phyloP scores from a whole-genome alignment of 2,329 filamentous ascomycete genomes.

The Aspergillus awamori region DNA sequence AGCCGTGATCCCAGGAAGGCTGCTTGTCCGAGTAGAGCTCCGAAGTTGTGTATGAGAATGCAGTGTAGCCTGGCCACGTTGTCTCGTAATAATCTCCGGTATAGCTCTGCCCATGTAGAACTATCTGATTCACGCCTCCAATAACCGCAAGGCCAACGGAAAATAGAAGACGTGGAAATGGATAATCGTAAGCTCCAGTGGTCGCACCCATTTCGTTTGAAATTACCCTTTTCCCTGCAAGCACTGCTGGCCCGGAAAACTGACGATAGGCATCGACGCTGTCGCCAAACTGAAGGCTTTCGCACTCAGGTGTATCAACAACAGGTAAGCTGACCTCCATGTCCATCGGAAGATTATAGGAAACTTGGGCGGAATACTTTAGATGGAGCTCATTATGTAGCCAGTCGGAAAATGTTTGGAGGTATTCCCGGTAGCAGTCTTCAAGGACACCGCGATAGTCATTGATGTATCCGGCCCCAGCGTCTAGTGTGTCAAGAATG shows the following conservation, averaged over 20 bases:
- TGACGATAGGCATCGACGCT: constrained; percentile 46
- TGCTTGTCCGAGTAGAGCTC: constrained; percentile 31
- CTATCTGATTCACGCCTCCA: constrained; percentile 48
- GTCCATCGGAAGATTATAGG: constrained; percentile 47
- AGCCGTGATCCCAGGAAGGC: constrained; percentile 22
- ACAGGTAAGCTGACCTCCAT: constrained; percentile 37
- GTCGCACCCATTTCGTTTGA: constrained; percentile 42
- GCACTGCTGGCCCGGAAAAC: constrained; percentile 42
- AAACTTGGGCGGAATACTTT: constrained; percentile 41
- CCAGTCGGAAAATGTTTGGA: constrained; percentile 36
- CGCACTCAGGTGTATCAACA: constrained; percentile 43
- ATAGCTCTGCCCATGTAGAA: constrained; percentile 51
- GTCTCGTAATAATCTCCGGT: constrained; percentile 48
- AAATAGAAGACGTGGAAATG: constrained; percentile 36
- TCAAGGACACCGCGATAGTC: constrained; percentile 11
- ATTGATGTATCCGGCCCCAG: constrained; percentile 12
- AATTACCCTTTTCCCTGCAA: constrained; percentile 43
- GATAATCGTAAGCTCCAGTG: constrained; percentile 32
- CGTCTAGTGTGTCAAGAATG: constrained; percentile 11
- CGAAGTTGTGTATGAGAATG: constrained; percentile 48
- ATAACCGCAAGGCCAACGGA: constrained; percentile 44
- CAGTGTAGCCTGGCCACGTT: constrained; percentile 53
- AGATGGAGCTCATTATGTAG: constrained; percentile 30
- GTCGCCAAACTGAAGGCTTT: constrained; percentile 39
- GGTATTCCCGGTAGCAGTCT: constrained; percentile 28